Percentiles rank a stretch among this genome's conserved stretches.
These are phyloP conservation scores for Meripilus lineatus DNA, from an alignment of 1,284 basidiomycete species.

Conservation along the genomic window DNA sequence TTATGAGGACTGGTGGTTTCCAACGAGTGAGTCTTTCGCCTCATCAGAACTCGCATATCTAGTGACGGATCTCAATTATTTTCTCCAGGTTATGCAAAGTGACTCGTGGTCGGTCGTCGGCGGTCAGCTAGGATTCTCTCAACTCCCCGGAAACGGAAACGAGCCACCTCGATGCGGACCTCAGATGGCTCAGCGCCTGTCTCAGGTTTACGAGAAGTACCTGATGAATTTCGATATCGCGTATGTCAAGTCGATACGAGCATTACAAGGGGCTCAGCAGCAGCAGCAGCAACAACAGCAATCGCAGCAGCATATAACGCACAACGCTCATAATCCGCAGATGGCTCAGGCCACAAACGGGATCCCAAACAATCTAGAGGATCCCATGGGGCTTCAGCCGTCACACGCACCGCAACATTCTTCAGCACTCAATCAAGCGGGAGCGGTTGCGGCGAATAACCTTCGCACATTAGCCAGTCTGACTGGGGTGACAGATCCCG, in stretches of 20 bases:
- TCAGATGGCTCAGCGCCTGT: slow-evolving; percentile 51
- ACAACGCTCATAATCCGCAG: background rate
- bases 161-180: slow-evolving; percentile 58
- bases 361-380: too few relatives aligned
- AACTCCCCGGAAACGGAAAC: slow-evolving; percentile 49
- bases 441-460: too few relatives aligned
- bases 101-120: slow-evolving; percentile 66
- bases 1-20: slow-evolving; percentile 52
- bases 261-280: slow-evolving; percentile 10
- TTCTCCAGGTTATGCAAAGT: too few relatives aligned
- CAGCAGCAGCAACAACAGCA: slow-evolving; percentile 1
- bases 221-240: slow-evolving; percentile 52
- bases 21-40: slow-evolving; percentile 34
- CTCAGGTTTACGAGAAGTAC: slow-evolving; percentile 55
- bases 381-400: too few relatives aligned
- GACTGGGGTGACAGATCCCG: too few relatives aligned
- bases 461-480: too few relatives aligned
- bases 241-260: slow-evolving; percentile 47
- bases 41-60: too few relatives aligned
- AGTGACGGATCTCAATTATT: too few relatives aligned
- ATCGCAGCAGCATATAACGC: background rate
- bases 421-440: too few relatives aligned
- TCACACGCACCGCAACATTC: too few relatives aligned
- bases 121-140: slow-evolving; percentile 55
- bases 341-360: slow-evolving; percentile 9